Percentiles rank a stretch among this genome's conserved stretches.
Conservation (phyloP, 1,284 basidiomycete species). For the Pseudozyma sp. region DNA sequence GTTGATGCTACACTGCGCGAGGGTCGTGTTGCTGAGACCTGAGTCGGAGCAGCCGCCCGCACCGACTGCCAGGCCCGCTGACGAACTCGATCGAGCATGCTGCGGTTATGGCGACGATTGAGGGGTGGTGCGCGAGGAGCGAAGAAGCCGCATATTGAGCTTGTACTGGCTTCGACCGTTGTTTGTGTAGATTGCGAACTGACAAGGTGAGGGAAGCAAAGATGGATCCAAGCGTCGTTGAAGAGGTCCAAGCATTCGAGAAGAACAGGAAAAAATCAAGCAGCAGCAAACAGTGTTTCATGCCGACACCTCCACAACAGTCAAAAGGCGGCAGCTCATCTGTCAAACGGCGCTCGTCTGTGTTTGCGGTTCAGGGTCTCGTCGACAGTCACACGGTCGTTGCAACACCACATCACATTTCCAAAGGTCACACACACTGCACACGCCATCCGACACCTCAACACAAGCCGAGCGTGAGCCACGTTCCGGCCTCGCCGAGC, state of each 20-base stretch:
- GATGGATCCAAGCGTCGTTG: slow-evolving; percentile 3
- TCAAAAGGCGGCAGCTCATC: background rate
- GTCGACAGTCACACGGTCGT: background rate
- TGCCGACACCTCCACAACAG: background rate
- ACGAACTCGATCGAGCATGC: slow-evolving; percentile 19
- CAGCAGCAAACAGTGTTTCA: too few species aligned
- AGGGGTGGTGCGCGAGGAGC: background rate
- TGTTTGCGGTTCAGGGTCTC: background rate
- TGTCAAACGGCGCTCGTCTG: background rate
- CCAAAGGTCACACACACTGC: background rate
- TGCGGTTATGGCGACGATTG: background rate
- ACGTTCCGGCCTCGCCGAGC: too few species aligned
- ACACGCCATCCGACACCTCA: background rate
- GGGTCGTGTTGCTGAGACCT: background rate
- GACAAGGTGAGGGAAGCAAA: background rate
- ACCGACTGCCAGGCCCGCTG: slow-evolving; percentile 10
- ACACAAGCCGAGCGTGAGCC: background rate
- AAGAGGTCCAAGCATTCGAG: background rate
- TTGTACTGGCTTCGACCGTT: background rate
- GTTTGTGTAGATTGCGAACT: background rate
- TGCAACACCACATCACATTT: slow-evolving; percentile 1
- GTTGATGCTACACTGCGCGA: background rate
- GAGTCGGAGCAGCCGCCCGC: slow-evolving; percentile 6
- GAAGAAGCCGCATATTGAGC: background rate
- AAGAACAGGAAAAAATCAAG: background rate